Evolutionary conservation across 176 grass and related monocot species (phyloP), one percentile per base, ranked within the genome.

Genomic region (Stipa capillata): DNA sequence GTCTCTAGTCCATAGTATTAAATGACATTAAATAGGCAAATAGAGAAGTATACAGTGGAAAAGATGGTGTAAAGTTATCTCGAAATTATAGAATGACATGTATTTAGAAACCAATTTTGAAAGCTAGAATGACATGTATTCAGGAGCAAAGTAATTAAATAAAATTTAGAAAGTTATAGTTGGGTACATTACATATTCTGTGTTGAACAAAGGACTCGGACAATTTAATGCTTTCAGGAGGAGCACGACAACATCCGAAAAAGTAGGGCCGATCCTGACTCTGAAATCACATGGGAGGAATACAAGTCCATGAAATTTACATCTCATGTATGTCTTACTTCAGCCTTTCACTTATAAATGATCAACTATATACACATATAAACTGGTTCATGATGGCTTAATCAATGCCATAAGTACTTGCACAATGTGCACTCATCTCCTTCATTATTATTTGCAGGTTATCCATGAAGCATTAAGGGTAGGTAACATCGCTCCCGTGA

Each of bases 251-350:
- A 31, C 5, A 82, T 93, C 20, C 17, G 37, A 12, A 85, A 70
- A 39, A 72, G 79, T 21, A 85, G 73, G 67, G 58, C 17, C 20
- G 35, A 87, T 21, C 81, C 84, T 8, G 18, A 83, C 20, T 79
- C 87, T 3, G 85, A 75, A 8, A 66, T 90, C 41, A 93, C 91
- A 57, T 93, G 87, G 84, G 65, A 69, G 34, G 87, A 93, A 73
- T 90, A 93, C 77, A 90, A 90, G 77, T 87, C 84, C 14, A 93
- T 90, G 91, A 79, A 70, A 20, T 87, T 93, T 58, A 88, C 88
- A 69, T 83, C 81, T 35, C 84, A 81, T 49, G 85, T 93, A 73
- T 29, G 2, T 21, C 17, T 56, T n/a, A 8, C 76, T 17, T 37
- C 7, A 28, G 1, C 8, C 1, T 70, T 29, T 47, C n/a, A n/a